Evolutionary conservation across 306 rosid species (phyloP), one percentile per base, ranked within the genome.

Genomic region (Gillenia trifoliata): DNA sequence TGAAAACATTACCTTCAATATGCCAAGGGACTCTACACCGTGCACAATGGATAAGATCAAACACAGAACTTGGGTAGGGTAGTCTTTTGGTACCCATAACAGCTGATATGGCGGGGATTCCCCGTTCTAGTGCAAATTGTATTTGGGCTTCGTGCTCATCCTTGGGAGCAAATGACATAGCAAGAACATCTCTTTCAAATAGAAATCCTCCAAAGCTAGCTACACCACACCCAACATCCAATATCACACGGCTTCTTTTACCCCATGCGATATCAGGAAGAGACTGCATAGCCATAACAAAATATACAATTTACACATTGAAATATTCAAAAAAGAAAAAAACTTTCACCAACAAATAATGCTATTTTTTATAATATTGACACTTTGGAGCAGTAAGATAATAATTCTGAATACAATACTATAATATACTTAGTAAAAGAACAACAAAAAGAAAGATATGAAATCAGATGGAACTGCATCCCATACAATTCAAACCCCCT

Each of bases 21-120:
- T 92, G 98, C 98, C 98, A 92, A 78, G 98, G 96, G 76, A 92
- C 98, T 86, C 98, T 90, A 79, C 98, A 92, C 34, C 96, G 98
- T 7, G 98, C 98, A 75, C 98, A 92, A 74, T 92, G 98, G 67
- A 92, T 25, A 75, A 92, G 75, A 86, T 92, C 98, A 81, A 90
- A 92, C 69, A 92, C 93, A 65, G 85, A 76, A 71, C 92, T 74
- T 10, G 98, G 96, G 77, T 79, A 92, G 49, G 91, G 91, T 57
- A 92, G 87, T 74, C 98, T 87, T 78, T 83, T 86, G 60, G 86
- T 71, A 55, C 98, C 98, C 98, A 92, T 92, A 56, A 86, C 98
- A 47, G 89, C 92, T 69, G 86, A 77, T 77, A 83, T 87, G 52
- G 98, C 96, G 4, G 98, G 98, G 75, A 92, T 92, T 73, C 98